A percentile compares a stretch with the other conserved stretches of the same genome.
These are phyloP conservation scores for Auricularia sp. DNA, from an alignment of 768 basidiomycete genomes.

Conservation along the genomic window DNA sequence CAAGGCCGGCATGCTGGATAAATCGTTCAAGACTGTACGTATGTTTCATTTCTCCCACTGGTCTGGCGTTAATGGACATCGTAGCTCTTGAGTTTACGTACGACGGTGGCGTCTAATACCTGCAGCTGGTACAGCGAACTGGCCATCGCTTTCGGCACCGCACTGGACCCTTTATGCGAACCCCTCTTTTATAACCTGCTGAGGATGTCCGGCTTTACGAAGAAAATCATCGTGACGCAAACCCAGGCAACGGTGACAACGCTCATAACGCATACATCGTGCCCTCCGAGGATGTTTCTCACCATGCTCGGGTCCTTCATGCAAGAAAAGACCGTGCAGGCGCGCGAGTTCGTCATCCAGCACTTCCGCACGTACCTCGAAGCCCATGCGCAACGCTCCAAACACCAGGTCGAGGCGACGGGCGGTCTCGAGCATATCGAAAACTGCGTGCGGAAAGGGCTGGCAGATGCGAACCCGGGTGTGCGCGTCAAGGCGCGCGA, in stretches of 20 bases:
- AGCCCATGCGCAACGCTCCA: constrained; percentile 55
- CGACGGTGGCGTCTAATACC: constrained; percentile 76
- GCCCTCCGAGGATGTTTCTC: constrained; percentile 58
- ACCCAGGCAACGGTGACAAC: constrained; percentile 63
- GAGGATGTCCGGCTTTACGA: constrained; percentile 82
- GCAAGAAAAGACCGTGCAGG: constrained; percentile 74
- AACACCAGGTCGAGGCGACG: constrained; percentile 53
- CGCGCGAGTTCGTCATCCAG: constrained; percentile 50
- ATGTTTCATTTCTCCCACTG: too few relatives aligned
- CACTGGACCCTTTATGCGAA: constrained; percentile 76
- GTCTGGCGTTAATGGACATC: not conserved
- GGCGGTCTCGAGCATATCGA: constrained; percentile 66
- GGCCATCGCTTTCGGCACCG: constrained; percentile 47
- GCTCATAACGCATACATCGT: constrained; percentile 61
- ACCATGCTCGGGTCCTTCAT: constrained; percentile 57
- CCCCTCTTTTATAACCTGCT: constrained; percentile 63
- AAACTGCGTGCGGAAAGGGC: constrained; percentile 56
- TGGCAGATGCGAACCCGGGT: constrained; percentile 69
- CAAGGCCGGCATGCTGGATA: constrained; percentile 70
- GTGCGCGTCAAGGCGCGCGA: constrained; percentile 65
- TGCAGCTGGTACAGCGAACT: constrained; percentile 72
- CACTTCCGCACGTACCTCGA: constrained; percentile 74
- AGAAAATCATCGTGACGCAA: constrained; percentile 81
- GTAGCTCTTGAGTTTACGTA: constrained; percentile 80
- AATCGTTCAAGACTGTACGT: constrained; percentile 75